Conservation (phyloP, 2,329 filamentous ascomycete species). For the Rhynchosporium agropyri region DNA sequence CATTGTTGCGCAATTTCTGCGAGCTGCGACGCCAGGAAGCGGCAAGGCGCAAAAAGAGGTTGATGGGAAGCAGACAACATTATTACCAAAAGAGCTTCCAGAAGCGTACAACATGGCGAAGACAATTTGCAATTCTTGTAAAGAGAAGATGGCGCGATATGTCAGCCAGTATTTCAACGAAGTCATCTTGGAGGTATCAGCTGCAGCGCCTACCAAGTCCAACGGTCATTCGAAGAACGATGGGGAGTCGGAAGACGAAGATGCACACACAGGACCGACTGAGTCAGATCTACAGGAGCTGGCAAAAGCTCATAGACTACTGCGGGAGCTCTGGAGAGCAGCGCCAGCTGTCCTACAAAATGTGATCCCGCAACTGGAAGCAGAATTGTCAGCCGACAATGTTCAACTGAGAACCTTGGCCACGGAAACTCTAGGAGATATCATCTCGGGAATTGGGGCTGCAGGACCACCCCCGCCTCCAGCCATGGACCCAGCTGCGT, state of each 20-base stretch:
- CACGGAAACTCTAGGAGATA: slow-evolving; percentile 92
- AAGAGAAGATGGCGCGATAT: slow-evolving; percentile 93
- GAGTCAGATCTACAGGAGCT: slow-evolving; percentile 87
- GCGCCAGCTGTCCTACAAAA: slow-evolving; percentile 87
- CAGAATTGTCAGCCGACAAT: slow-evolving; percentile 89
- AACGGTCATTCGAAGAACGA: slow-evolving; percentile 58
- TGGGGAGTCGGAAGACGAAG: slow-evolving; percentile 66
- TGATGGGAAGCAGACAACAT: slow-evolving; percentile 78
- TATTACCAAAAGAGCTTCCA: slow-evolving; percentile 85
- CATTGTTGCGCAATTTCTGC: slow-evolving; percentile 92
- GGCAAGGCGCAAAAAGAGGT: slow-evolving; percentile 57
- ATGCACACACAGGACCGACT: slow-evolving; percentile 62
- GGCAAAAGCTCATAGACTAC: slow-evolving; percentile 83
- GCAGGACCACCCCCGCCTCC: slow-evolving; percentile 78
- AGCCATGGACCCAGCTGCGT: slow-evolving; percentile 76
- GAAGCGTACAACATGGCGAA: slow-evolving; percentile 97
- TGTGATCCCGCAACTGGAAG: slow-evolving; percentile 90
- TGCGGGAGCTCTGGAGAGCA: slow-evolving; percentile 92
- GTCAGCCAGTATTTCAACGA: slow-evolving; percentile 97
- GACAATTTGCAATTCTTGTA: slow-evolving; percentile 83
- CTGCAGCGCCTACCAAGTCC: slow-evolving; percentile 49
- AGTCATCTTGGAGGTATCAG: slow-evolving; percentile 83
- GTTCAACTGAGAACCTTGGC: slow-evolving; percentile 83
- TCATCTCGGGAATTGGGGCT: slow-evolving; percentile 90
- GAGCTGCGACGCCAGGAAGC: slow-evolving; percentile 72